Base-by-base conservation (phyloP, 2,329 filamentous ascomycete genomes). In the Xylaria sp. region DNA sequence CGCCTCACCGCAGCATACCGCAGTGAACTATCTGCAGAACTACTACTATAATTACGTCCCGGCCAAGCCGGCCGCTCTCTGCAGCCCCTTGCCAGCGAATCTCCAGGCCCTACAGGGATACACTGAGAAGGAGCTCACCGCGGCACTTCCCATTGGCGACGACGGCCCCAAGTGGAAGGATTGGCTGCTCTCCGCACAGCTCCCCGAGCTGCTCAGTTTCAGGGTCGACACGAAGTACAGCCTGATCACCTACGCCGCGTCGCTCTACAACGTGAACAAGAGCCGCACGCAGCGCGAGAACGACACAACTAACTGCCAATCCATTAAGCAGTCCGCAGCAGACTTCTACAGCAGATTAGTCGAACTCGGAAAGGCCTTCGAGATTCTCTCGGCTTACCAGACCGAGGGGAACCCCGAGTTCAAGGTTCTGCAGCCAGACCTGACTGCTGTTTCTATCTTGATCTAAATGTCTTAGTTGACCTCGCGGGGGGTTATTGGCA, bases 11-110 rank as follows among this genome's bases (percentile, higher is more conserved):
- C 79, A 80, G 63, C 81, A 84, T 69, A 82, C 76, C 3, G 77
- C 81, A 5, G 76, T 83, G 63, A 83, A 84, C 70, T 84, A 84
- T 66, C 73, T 83, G 0, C 81, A 83, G 63, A 77, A 79, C 62
- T 83, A 80, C 70, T 83, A 83, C 71, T 76, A 80, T 62, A 70
- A 74, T 17, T 83, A 83, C 64, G 80, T 83, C 4, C 65, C 76
- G 43, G 73, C 80, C 9, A 57, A 49, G 54, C 54, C 54, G 15
- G 15, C 54, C 4, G 13, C 31, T 6, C 54, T 57, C 13, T 57
- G 31, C 37, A 25, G 29, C 9, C 4, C n/a, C 3, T 31, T 25
- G 9, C 54, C 54, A 11, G 19, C 15, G 3, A 27, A 15, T 13
- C 27, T 47, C 5, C 15, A 37, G 9, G 17, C 2, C 10, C 54